Evolutionary conservation across 148 eudicot genomes (phyloP).

Genomic region (Silene latifolia): DNA sequence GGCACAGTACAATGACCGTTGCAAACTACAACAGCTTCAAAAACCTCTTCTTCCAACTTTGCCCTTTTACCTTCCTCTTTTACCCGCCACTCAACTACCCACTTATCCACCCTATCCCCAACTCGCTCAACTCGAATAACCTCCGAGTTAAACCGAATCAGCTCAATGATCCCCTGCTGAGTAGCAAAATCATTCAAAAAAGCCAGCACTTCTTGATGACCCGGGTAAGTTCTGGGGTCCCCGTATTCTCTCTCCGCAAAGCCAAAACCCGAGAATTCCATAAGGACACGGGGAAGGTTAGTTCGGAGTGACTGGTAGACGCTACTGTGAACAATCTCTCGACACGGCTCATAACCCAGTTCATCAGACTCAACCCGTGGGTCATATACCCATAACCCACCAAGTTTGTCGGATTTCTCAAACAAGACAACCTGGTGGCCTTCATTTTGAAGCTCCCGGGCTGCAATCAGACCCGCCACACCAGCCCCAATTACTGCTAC

Average conservation of each 20-base stretch:
- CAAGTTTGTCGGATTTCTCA: conserved; percentile 41
- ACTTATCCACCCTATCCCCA: conserved; percentile 25
- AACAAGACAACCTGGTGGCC: conserved; percentile 39
- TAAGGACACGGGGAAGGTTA: conserved; percentile 46
- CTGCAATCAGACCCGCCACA: conserved; percentile 36
- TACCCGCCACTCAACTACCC: conserved; percentile 49
- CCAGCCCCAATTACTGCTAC: conserved; percentile 68
- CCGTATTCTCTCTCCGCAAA: conserved; percentile 28
- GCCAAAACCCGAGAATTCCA: conserved; percentile 48
- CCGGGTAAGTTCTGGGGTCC: conserved; percentile 47
- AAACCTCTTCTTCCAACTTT: conserved; percentile 31
- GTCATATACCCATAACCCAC: conserved; percentile 56
- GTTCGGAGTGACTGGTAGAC: conserved; percentile 48
- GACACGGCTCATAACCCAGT: conserved; percentile 34
- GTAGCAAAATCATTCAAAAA: conserved; percentile 43
- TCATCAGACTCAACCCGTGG: conserved; percentile 45
- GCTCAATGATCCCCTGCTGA: conserved; percentile 37
- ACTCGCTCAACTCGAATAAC: conserved; percentile 49
- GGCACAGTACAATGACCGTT: conserved; percentile 54
- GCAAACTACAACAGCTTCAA: conserved; percentile 61
- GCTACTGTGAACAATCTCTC: conserved; percentile 46
- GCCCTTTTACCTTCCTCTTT: conserved; percentile 8
- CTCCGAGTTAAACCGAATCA: conserved; percentile 42
- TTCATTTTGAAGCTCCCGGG: conserved; percentile 42
- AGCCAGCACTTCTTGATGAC: conserved; percentile 48